phyloP scores from a whole-genome alignment of 768 basidiomycete species.

The Boletales sp. region DNA sequence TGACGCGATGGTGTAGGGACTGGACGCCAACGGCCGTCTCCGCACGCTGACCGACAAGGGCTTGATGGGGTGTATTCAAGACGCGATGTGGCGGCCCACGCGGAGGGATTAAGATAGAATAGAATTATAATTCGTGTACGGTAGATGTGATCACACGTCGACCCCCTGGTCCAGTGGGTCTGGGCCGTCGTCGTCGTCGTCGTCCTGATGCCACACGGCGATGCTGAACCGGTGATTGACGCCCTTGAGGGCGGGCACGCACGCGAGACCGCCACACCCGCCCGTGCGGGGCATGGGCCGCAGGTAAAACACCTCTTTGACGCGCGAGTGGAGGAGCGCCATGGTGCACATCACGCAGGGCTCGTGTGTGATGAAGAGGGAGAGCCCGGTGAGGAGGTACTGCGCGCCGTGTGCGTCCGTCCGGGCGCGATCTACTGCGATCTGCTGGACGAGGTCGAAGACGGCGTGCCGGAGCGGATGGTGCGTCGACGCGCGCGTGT shows the following conservation, averaged over 20 bases:
- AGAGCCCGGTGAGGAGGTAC: slow-evolving; percentile 83
- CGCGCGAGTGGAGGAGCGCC: slow-evolving; percentile 93
- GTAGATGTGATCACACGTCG: slow-evolving; percentile 24
- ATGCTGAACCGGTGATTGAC: slow-evolving; percentile 89
- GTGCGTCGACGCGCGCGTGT: slow-evolving; percentile 60
- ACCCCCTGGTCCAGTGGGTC: slow-evolving; percentile 17
- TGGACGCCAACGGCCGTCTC: slow-evolving; percentile 46
- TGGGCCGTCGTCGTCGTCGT: slow-evolving; percentile 1
- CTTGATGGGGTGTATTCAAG: slow-evolving; percentile 46
- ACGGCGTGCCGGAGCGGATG: slow-evolving; percentile 88
- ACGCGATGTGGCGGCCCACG: slow-evolving; percentile 54
- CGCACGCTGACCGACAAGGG: slow-evolving; percentile 46
- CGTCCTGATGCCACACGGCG: slow-evolving; percentile 52
- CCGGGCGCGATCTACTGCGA: slow-evolving; percentile 54
- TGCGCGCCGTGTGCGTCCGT: slow-evolving; percentile 57
- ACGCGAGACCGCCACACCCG: slow-evolving; percentile 76
- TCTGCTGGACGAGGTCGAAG: slow-evolving; percentile 66
- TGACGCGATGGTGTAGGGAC: slow-evolving; percentile 12
- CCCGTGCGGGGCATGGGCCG: slow-evolving; percentile 74
- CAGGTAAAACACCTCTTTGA: slow-evolving; percentile 79
- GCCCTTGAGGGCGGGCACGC: slow-evolving; percentile 75
- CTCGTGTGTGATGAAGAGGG: slow-evolving; percentile 90
- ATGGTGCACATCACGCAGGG: slow-evolving; percentile 98
- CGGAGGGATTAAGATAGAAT: too few relatives aligned
- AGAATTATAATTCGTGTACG: too few relatives aligned